Conservation (phyloP, 257 asterid species). For the Rhazya stricta region DNA sequence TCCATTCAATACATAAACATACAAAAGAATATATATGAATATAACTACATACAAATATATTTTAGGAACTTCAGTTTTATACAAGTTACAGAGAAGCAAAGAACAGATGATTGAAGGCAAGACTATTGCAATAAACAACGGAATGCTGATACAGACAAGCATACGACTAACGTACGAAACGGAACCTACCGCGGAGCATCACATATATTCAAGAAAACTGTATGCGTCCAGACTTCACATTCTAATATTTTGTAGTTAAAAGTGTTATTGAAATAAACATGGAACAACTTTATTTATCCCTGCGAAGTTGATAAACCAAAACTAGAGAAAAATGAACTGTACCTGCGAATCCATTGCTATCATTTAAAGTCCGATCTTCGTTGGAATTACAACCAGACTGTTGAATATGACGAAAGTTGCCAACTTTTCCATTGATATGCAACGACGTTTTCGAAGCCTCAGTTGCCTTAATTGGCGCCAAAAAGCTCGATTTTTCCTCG, state of each 20-base stretch:
- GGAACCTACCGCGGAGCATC: no score
- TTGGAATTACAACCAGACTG: constrained; percentile 27
- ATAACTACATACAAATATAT: not conserved
- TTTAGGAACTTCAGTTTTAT: not conserved
- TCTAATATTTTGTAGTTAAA: not conserved
- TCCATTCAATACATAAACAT: not conserved
- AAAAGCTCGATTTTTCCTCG: constrained; percentile 39
- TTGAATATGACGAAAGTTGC: constrained; percentile 6
- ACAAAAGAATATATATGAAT: not conserved
- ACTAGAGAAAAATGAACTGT: not conserved
- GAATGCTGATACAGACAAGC: no score
- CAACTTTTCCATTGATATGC: constrained; percentile 31
- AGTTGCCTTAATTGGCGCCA: constrained; percentile 58
- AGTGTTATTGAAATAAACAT: not conserved
- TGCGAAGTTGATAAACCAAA: not conserved
- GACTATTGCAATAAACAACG: not conserved
- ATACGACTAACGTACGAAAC: no score
- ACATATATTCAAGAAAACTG: not conserved
- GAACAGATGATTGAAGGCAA: no score
- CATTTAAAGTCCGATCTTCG: constrained; percentile 16
- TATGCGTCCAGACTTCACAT: not conserved
- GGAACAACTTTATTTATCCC: not conserved
- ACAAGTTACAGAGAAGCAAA: no score
- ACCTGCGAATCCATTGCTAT: constrained; percentile 41
- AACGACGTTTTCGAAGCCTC: constrained; percentile 49